Evolutionary conservation across 164 flowering plant genomes (phyloP).

Genomic region (Sextonia rubra): DNA sequence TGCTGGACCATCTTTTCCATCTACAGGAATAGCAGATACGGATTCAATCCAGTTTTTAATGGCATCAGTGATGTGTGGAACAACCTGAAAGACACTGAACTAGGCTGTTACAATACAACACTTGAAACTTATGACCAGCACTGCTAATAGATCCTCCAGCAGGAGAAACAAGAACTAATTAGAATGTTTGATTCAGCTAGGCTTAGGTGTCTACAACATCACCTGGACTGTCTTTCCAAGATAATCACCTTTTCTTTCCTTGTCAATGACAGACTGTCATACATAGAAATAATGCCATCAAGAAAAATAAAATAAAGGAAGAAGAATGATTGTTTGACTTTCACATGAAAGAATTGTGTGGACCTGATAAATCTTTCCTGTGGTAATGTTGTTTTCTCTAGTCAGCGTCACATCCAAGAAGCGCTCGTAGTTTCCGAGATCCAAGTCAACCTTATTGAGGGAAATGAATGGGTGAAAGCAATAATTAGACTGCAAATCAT

Average conservation of each 20-base stretch:
- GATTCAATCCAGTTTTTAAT: constrained; percentile 80
- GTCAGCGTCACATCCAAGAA: constrained; percentile 94
- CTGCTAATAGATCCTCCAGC: not conserved
- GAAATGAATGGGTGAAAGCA: constrained; percentile 3
- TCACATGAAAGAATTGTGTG: constrained; percentile 4
- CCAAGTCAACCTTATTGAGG: constrained; percentile 74
- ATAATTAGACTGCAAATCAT: not conserved
- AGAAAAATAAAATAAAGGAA: not conserved
- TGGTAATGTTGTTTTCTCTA: constrained; percentile 89
- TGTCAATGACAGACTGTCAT: constrained; percentile 85
- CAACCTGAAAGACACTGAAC: constrained; percentile 52
- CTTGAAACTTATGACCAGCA: not conserved
- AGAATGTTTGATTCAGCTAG: not conserved
- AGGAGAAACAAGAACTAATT: not conserved
- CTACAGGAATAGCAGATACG: constrained; percentile 86
- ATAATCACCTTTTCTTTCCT: constrained; percentile 87
- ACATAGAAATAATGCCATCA: constrained; percentile 1
- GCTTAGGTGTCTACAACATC: constrained; percentile 4
- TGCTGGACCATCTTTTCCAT: constrained; percentile 89
- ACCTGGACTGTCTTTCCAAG: constrained; percentile 99
- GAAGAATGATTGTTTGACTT: not conserved
- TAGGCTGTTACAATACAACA: not conserved
- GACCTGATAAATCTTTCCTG: constrained; percentile 98
- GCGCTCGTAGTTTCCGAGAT: constrained; percentile 92
- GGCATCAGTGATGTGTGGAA: constrained; percentile 95